These are phyloP conservation scores for Solanum gandarillasii DNA, from an alignment of 257 asterid species.

Conservation along the genomic window DNA sequence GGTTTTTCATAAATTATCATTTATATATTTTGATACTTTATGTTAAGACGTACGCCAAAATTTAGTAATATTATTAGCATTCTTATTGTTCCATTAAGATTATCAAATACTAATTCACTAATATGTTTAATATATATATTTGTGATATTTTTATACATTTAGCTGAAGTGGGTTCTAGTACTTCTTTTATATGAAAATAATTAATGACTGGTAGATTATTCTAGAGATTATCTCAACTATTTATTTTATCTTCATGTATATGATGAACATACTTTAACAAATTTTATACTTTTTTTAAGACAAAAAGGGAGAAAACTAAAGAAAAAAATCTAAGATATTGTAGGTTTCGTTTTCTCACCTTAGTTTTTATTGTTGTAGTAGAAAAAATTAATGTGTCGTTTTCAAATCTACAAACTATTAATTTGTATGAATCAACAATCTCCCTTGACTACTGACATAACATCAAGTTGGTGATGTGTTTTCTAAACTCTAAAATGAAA, in stretches of 20 bases:
- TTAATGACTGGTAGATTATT: background rate
- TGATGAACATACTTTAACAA: background rate
- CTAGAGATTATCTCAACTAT: background rate
- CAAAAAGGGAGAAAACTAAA: background rate
- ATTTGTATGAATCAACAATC: too few species aligned
- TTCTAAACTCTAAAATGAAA: too few species aligned
- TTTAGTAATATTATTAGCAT: background rate
- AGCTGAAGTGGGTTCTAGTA: too few species aligned
- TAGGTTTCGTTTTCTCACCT: background rate
- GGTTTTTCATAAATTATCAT: background rate
- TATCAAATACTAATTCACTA: background rate
- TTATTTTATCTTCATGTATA: too few species aligned
- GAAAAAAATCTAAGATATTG: too few species aligned
- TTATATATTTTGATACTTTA: background rate
- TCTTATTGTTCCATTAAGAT: background rate
- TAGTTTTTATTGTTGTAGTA: too few species aligned
- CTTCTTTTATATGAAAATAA: background rate
- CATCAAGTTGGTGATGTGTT: too few species aligned
- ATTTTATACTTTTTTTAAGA: background rate
- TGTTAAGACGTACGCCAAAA: background rate
- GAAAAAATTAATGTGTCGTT: too few species aligned
- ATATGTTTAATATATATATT: background rate
- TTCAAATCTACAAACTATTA: too few species aligned
- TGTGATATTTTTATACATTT: background rate
- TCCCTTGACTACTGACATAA: too few species aligned